Base-by-base conservation (phyloP, 2,329 filamentous ascomycete species). In the Trichoderma brevicompactum region DNA sequence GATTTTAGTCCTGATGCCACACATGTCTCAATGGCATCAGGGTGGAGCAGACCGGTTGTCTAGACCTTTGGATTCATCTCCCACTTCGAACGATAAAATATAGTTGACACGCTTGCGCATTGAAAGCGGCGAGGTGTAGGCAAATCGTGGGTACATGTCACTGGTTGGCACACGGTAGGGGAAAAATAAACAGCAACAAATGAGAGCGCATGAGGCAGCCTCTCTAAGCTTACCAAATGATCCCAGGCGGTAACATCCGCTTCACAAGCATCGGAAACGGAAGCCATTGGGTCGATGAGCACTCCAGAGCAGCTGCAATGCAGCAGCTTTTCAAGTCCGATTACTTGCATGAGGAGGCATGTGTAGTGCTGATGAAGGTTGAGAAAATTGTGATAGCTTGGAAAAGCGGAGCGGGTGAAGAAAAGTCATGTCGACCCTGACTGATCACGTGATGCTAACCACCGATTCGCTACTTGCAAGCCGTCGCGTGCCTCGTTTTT, bases 31-130 rank as follows among this genome's bases (percentile, higher is more conserved):
- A 82, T 84, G 81, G 78, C 80, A 83, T 79, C 85, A 85, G 85
- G 85, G 85, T 87, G 85, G 85, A 88, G 82, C 79, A 82, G 85
- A 86, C 84, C 74, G 85, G 85, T 84, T 87, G 85, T 88, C 85
- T 87, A 87, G 85, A 84, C 85, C 85, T 76, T 82, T 76, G 77
- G 79, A 74, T 87, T 82, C 72, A 81, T 87, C 83, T 87, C 83
- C 85, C 85, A 87, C 84, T 84, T 83, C 83, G 84, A 87, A 81
- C 79, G 79, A 81, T 73, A 81, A 79, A 76, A 78, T 77, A 75
- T 84, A 85, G 81, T 85, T 86, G 79, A 86, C 85, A 83, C 80
- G 77, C 80, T 77, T 79, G 83, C 81, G 83, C 82, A 87, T 80
- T 77, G 80, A 81, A 72, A 78, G 77, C 80, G 81, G 83, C 80